phyloP scores from a whole-genome alignment of 2,329 filamentous ascomycete genomes.

The Sporothrix protearum region DNA sequence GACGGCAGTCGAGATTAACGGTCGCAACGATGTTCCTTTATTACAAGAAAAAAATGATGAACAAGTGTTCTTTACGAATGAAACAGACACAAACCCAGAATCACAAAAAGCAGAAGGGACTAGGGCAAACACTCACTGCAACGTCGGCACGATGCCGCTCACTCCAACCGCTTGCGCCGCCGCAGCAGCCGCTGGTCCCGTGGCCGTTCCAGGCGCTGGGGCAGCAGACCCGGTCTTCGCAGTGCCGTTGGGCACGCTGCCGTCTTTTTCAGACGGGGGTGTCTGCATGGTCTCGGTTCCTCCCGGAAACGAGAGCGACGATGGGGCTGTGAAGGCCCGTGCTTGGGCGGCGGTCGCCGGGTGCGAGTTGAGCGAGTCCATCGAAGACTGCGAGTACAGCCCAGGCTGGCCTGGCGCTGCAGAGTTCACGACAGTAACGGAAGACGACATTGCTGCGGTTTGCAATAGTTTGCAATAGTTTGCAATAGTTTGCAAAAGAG shows the following conservation, averaged over 20 bases:
- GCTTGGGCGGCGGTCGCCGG: conserved; percentile 89
- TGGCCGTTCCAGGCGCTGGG: conserved; percentile 26
- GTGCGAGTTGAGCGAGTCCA: conserved; percentile 91
- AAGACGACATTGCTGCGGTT: conserved; percentile 25
- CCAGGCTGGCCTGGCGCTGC: conserved; percentile 24
- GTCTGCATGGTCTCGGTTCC: conserved; percentile 29
- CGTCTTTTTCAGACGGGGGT: conserved; percentile 29
- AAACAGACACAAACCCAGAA: not conserved
- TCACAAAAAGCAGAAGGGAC: not conserved
- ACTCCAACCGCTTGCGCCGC: conserved; percentile 78
- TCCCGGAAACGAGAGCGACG: conserved; percentile 87
- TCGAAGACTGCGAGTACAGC: conserved; percentile 39
- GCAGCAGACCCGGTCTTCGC: conserved; percentile 24
- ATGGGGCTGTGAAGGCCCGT: conserved; percentile 89
- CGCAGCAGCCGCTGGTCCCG: conserved; percentile 57
- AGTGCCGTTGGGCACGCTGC: conserved; percentile 26
- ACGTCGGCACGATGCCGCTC: conserved; percentile 85
- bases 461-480: no score
- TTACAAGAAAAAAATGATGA: conserved; percentile 27
- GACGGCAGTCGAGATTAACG: conserved; percentile 94
- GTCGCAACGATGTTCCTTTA: conserved; percentile 97
- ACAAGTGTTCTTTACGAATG: conserved; percentile 27
- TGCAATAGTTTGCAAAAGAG: not conserved
- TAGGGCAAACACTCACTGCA: conserved; percentile 69
- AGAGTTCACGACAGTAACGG: conserved; percentile 25